These are phyloP conservation scores for Bipolaris victoriae DNA, from an alignment of 2,329 filamentous ascomycete genomes.

Conservation along the genomic window DNA sequence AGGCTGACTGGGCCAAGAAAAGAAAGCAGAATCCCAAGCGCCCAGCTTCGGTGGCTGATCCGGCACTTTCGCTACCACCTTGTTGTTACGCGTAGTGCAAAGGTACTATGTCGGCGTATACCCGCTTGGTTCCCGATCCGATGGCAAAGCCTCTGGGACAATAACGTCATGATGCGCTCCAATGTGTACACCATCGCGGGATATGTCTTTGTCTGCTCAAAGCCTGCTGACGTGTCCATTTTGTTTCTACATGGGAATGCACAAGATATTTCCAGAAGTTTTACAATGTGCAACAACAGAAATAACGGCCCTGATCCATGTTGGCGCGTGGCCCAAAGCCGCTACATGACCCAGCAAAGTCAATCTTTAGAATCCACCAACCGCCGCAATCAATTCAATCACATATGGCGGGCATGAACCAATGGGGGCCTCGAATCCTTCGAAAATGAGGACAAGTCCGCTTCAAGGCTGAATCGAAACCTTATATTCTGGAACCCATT, in stretches of 20 bases:
- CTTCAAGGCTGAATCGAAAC: neutral
- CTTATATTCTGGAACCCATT: neutral
- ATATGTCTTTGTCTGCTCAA: neutral
- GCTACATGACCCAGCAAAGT: neutral
- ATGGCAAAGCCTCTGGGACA: slow-evolving; percentile 1
- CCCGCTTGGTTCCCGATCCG: slow-evolving; percentile 5
- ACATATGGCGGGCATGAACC: neutral
- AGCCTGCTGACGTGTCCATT: neutral
- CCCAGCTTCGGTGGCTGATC: slow-evolving; percentile 9
- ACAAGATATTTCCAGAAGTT: neutral
- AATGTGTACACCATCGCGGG: neutral
- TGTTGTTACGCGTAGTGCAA: neutral
- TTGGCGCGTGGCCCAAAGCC: neutral
- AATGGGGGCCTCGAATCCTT: neutral
- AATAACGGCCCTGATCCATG: neutral
- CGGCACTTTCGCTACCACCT: slow-evolving; percentile 14
- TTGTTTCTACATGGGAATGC: neutral
- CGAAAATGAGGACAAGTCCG: neutral
- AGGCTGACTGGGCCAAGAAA: slow-evolving; percentile 9
- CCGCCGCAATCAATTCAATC: neutral
- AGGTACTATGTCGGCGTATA: neutral
- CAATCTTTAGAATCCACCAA: neutral
- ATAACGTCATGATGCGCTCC: slow-evolving; percentile 1
- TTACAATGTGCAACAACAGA: neutral
- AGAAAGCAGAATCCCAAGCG: slow-evolving; percentile 9